Evolutionary conservation across 495 filamentous ascomycete species (phyloP).

Genomic region (Cladorrhinum samala): DNA sequence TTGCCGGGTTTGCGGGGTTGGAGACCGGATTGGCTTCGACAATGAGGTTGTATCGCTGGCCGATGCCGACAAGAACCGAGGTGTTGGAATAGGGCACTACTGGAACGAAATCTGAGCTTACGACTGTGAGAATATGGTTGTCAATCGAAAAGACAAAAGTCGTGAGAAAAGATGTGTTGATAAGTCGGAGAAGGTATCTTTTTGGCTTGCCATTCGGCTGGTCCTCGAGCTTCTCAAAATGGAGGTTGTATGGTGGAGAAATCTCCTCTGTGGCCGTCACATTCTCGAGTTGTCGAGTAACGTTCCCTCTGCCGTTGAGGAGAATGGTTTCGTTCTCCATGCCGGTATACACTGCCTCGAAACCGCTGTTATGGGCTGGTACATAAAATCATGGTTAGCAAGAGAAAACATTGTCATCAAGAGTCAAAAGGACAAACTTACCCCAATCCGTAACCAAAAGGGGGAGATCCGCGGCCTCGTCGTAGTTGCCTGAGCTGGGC

Average conservation of each 20-base stretch:
- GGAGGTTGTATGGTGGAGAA: not conserved
- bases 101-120: conserved; percentile 47
- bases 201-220: conserved; percentile 36
- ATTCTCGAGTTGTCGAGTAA: conserved; percentile 22
- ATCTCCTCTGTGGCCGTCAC: not conserved
- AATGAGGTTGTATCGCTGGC: conserved; percentile 66
- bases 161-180: conserved; percentile 50
- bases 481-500: conserved; percentile 42
- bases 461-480: conserved; percentile 44
- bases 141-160: conserved; percentile 46
- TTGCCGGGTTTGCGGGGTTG: conserved; percentile 15
- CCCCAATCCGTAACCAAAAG: conserved; percentile 44
- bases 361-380: conserved; percentile 18
- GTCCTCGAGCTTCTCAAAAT: conserved; percentile 9
- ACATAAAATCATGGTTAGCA: not conserved
- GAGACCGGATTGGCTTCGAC: conserved; percentile 45
- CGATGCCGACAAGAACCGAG: conserved; percentile 54
- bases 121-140: conserved; percentile 48
- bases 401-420: not conserved
- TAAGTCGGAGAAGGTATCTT: conserved; percentile 46
- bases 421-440: not conserved
- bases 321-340: conserved; percentile 28
- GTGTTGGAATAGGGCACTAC: conserved; percentile 38
- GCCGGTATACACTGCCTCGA: conserved; percentile 16
- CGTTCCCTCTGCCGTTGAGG: conserved; percentile 12